These are phyloP conservation scores for Bonia amplexicaulis DNA, from an alignment of 176 grass and related monocot species.

Conservation along the genomic window DNA sequence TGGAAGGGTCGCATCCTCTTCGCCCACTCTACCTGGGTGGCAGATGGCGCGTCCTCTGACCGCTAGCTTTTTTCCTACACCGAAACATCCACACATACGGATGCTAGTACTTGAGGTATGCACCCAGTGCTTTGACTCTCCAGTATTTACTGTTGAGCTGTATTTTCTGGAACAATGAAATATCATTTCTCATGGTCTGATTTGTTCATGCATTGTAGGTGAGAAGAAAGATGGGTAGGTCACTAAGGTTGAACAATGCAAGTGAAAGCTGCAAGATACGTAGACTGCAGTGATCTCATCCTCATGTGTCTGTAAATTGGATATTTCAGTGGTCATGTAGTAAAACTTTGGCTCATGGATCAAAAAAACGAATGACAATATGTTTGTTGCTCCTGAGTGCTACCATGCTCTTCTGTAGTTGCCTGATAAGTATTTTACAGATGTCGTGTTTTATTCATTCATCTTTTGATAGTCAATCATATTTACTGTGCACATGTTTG, in stretches of 20 bases:
- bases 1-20: slow-evolving; percentile 54
- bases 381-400: background rate
- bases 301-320: background rate
- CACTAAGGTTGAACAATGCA: background rate
- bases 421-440: background rate
- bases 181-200: background rate
- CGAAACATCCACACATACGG: background rate
- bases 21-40: slow-evolving; percentile 42
- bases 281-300: background rate
- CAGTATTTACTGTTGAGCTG: background rate
- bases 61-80: background rate
- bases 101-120: background rate
- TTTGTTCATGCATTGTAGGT: background rate
- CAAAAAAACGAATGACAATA: background rate
- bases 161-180: background rate
- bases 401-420: background rate
- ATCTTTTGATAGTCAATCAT: background rate
- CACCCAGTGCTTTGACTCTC: background rate
- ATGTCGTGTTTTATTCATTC: background rate
- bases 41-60: background rate
- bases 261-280: background rate
- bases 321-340: background rate
- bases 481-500: background rate
- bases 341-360: background rate
- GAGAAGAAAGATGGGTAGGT: background rate